Evolutionary conservation across 177 flowering plant genomes (phyloP).

Genomic region (Vitis hybrid): DNA sequence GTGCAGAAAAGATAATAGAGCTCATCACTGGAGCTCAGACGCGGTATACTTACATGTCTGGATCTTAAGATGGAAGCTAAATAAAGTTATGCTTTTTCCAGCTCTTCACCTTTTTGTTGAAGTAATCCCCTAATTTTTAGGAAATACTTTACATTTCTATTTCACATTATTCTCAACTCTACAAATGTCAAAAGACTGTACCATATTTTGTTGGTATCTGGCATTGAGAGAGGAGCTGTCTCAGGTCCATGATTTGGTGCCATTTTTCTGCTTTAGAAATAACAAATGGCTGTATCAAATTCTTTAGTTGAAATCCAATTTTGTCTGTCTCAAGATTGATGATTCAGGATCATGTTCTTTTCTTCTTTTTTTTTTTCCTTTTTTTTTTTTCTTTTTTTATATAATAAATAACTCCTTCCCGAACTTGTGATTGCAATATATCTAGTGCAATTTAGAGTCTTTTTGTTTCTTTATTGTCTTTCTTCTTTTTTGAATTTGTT

Average conservation of each 20-base stretch:
- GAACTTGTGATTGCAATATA: too few relatives aligned
- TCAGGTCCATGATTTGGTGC: not conserved
- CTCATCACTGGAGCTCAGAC: conserved; percentile 87
- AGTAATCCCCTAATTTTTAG: conserved; percentile 2
- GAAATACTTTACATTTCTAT: not conserved
- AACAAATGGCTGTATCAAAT: too few relatives aligned
- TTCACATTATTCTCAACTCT: not conserved
- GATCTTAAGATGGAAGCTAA: conserved; percentile 48
- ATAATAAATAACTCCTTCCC: too few relatives aligned
- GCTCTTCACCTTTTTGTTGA: conserved; percentile 5
- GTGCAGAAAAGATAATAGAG: conserved; percentile 86
- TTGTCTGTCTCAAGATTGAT: too few relatives aligned
- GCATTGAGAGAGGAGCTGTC: not conserved
- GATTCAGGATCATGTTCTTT: too few relatives aligned
- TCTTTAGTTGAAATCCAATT: too few relatives aligned
- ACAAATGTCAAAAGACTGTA: not conserved
- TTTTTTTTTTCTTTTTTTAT: too few relatives aligned
- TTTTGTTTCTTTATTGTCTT: too few relatives aligned
- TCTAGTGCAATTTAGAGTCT: too few relatives aligned
- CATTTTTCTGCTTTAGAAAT: not conserved
- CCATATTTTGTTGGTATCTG: not conserved
- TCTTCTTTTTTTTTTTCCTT: too few relatives aligned
- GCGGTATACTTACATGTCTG: conserved; percentile 94
- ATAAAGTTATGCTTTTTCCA: conserved; percentile 5
- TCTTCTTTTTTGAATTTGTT: too few relatives aligned